Conservation (phyloP, 768 basidiomycete genomes). For the Phanerochaete sordida region DNA sequence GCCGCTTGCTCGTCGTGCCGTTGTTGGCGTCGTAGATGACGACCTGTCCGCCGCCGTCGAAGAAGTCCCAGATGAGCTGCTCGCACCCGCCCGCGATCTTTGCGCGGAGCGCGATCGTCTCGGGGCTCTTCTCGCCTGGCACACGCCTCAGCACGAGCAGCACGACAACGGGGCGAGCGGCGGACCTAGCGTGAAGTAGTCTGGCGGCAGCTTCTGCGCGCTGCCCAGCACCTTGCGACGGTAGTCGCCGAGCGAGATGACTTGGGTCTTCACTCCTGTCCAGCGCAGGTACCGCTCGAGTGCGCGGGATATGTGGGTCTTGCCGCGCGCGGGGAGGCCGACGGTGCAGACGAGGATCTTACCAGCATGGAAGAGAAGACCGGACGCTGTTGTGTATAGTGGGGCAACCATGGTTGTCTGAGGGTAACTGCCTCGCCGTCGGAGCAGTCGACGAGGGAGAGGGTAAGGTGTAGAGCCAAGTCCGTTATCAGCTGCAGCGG, state of each 20-base stretch:
- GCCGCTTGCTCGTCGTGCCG: conserved; percentile 64
- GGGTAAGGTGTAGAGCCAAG: neutral
- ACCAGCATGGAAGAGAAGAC: conserved; percentile 86
- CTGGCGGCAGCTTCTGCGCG: conserved; percentile 81
- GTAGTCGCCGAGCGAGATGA: conserved; percentile 94
- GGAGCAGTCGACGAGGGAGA: neutral
- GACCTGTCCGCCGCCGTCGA: conserved; percentile 84
- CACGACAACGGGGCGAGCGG: neutral
- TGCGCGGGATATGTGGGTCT: conserved; percentile 94
- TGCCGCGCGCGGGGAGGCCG: conserved; percentile 90
- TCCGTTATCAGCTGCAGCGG: neutral
- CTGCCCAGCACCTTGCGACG: conserved; percentile 86
- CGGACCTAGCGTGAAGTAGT: conserved; percentile 87
- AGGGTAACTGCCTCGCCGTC: neutral
- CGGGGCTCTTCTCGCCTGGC: conserved; percentile 68
- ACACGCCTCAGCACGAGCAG: neutral
- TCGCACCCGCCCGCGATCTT: conserved; percentile 83
- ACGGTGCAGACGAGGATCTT: conserved; percentile 93
- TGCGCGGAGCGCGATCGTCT: conserved; percentile 75
- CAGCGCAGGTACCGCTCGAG: conserved; percentile 97
- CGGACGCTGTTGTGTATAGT: conserved; percentile 88
- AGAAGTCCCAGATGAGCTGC: conserved; percentile 85
- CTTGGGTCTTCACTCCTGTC: conserved; percentile 96
- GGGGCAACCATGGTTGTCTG: conserved; percentile 76
- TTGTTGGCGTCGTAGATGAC: conserved; percentile 99